Evolutionary conservation across 2,329 filamentous ascomycete species (phyloP), one percentile per base, ranked within the genome.

Genomic region (Colletotrichum lini): DNA sequence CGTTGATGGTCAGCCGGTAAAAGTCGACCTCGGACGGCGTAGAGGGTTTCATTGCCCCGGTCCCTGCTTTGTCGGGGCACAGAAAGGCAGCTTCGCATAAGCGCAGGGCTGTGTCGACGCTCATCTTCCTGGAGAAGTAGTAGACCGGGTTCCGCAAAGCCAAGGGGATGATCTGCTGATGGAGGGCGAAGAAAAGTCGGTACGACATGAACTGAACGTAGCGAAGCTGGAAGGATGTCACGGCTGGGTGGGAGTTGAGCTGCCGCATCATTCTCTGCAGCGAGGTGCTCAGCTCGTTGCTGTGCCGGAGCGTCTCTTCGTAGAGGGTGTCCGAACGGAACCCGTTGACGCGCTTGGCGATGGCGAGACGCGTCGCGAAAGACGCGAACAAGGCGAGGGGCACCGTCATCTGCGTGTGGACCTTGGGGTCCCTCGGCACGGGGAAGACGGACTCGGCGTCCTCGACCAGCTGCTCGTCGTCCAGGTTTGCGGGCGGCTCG

Each of bases 111-210:
- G 78, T 79, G 74, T 87, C 85, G 12, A 86, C 79, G 52, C 81
- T 82, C 60, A 87, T 83, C 70, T 88, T 87, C 23, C 86, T 83
- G 0, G 86, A 88, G 76, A 87, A 89, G 76, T 87, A 87, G 72
- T 84, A 88, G 1, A 81, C 80, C 0, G 86, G 84, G 49, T 88
- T 82, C 1, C 82, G 78, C 15, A 83, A 80, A 0, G 86, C 84
- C 16, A 81, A 79, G 7, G 78, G 76, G 35, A 87, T 80, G 78
- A 85, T 84, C 0, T 84, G 84, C 47, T 87, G 85, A 72, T 92
- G 89, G 0, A 92, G 83, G 0, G 85, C 83, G 15, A 90, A 80
- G 74, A 87, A 85, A 72, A 82, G 85, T 26, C 84, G 84, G 64
- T 86, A 84, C 3, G 84, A 77, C 65, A 84, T 77, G 61, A 85